Evolutionary conservation across 352 stramenopile species (phyloP).

Genomic region (Phytopythium mirpurense): DNA sequence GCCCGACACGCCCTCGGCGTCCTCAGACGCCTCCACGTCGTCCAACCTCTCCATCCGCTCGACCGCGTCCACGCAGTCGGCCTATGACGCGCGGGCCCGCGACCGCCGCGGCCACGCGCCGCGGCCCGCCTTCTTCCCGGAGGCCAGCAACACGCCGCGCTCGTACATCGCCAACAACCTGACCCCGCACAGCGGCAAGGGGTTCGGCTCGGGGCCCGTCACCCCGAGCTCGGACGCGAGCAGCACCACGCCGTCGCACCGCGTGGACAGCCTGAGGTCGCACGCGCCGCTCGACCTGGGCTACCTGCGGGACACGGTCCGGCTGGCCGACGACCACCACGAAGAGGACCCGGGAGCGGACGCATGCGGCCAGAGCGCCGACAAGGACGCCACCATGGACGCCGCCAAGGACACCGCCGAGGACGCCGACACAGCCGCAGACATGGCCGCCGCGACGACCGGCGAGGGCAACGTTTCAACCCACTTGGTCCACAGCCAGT

Average conservation of each 20-base stretch:
- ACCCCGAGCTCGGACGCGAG: slow-evolving; percentile 39
- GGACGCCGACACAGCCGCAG: too few relatives aligned
- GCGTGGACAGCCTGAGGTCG: slow-evolving; percentile 62
- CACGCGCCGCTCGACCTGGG: slow-evolving; percentile 61
- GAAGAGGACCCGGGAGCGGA: not conserved
- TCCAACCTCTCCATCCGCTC: slow-evolving; percentile 80
- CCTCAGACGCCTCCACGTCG: slow-evolving; percentile 67
- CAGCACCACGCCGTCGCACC: slow-evolving; percentile 36
- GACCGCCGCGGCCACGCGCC: slow-evolving; percentile 16
- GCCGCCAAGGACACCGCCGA: too few relatives aligned
- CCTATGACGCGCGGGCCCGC: slow-evolving; percentile 31
- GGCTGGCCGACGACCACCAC: not conserved
- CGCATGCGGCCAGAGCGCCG: too few relatives aligned
- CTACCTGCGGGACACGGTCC: slow-evolving; percentile 49
- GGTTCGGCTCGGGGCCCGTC: slow-evolving; percentile 26
- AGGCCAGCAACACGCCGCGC: slow-evolving; percentile 51
- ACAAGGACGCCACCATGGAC: too few relatives aligned
- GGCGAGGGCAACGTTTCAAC: too few relatives aligned
- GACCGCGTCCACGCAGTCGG: slow-evolving; percentile 57
- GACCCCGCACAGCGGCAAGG: slow-evolving; percentile 31
- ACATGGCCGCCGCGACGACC: too few relatives aligned
- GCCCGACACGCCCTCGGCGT: slow-evolving; percentile 63
- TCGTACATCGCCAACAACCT: slow-evolving; percentile 75
- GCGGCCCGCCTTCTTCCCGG: slow-evolving; percentile 36
- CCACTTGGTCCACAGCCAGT: too few relatives aligned